These are phyloP conservation scores for Lactifluus echinatus DNA, from an alignment of 768 basidiomycete genomes.

Conservation along the genomic window DNA sequence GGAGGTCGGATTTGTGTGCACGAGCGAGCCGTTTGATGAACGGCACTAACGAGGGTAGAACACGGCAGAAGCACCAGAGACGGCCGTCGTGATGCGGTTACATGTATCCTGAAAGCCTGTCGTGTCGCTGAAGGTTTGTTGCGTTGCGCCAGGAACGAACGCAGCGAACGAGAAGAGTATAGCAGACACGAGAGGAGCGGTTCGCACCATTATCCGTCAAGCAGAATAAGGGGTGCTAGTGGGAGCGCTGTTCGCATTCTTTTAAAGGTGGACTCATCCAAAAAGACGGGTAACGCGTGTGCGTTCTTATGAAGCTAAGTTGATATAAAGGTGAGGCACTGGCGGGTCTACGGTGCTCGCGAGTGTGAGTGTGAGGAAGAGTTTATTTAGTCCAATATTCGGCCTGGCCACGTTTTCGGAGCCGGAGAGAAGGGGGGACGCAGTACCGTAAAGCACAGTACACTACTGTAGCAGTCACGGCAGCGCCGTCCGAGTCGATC, in stretches of 20 bases:
- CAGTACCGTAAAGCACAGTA: no score
- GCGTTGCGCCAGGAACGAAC: background rate
- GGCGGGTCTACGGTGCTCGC: no score
- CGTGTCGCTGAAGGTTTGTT: background rate
- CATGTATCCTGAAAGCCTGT: background rate
- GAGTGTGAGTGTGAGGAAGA: no score
- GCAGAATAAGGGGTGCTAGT: background rate
- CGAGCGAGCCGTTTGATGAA: background rate
- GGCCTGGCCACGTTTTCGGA: no score
- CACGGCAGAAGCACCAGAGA: constrained; percentile 1
- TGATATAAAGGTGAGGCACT: no score
- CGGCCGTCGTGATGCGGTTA: background rate
- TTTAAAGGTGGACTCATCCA: background rate
- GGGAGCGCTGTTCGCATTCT: background rate
- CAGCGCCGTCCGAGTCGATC: no score
- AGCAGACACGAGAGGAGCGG: background rate
- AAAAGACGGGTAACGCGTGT: background rate
- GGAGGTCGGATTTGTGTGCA: background rate
- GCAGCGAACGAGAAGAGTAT: background rate
- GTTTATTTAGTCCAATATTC: no score
- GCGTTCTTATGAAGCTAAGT: no score
- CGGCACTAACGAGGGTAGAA: constrained; percentile 3
- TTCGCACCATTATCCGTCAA: background rate
- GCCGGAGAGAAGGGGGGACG: no score
- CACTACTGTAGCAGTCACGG: no score